Conservation (phyloP, 495 filamentous ascomycete species). For the Xylaria acuta region DNA sequence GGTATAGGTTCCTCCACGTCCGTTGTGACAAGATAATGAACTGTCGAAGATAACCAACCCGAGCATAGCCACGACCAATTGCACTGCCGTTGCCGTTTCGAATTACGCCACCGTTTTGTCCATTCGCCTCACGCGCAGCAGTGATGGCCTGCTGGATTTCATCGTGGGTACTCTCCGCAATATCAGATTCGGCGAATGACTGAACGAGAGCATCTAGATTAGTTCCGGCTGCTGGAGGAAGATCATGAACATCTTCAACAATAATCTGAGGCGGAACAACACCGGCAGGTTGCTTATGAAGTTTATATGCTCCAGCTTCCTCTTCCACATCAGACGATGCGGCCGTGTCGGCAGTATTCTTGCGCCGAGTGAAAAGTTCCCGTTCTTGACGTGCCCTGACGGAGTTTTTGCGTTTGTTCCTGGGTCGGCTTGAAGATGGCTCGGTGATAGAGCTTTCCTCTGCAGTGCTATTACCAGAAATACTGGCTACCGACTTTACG, state of each 20-base stretch:
- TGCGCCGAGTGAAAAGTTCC: constrained; percentile 87
- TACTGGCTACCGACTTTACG: constrained; percentile 89
- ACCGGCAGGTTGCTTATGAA: constrained; percentile 70
- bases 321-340: constrained; percentile 71
- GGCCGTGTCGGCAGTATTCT: constrained; percentile 67
- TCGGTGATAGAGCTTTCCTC: constrained; percentile 56
- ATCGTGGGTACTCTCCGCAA: constrained; percentile 77
- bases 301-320: constrained; percentile 61
- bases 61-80: constrained; percentile 79
- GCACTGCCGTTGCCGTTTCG: constrained; percentile 48
- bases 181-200: constrained; percentile 77
- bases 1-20: constrained; percentile 97
- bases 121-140: constrained; percentile 70
- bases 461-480: constrained; percentile 70
- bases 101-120: constrained; percentile 58
- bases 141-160: constrained; percentile 75
- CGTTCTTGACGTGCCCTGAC: constrained; percentile 83
- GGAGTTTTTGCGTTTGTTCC: constrained; percentile 71
- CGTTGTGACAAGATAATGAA: constrained; percentile 87
- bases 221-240: constrained; percentile 76
- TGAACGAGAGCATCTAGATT: constrained; percentile 84
- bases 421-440: constrained; percentile 63
- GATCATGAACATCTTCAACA: constrained; percentile 73
- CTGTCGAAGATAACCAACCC: constrained; percentile 78
- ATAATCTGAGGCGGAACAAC: constrained; percentile 65